Conservation (phyloP, 2,329 filamentous ascomycete genomes). For the Fonsecaea multimorphosa region DNA sequence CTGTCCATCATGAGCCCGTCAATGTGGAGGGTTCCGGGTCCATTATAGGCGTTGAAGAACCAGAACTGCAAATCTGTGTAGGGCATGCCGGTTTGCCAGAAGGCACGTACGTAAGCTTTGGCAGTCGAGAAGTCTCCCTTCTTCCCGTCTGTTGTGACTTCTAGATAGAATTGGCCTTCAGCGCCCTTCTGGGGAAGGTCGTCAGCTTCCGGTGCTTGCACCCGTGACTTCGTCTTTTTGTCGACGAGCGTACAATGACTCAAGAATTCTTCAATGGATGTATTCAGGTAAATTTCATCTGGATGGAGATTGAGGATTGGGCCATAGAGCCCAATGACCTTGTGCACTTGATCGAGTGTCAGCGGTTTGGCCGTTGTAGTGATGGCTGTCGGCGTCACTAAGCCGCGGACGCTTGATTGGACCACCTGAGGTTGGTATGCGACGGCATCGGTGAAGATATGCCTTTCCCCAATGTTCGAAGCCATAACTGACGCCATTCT, state of each 20-base stretch:
- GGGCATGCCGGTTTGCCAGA: conserved; percentile 27
- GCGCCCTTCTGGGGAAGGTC: conserved; percentile 19
- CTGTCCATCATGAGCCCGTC: conserved; percentile 26
- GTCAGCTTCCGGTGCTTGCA: conserved; percentile 2
- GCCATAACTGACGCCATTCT: not conserved
- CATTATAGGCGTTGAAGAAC: conserved; percentile 32
- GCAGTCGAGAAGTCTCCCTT: conserved; percentile 16
- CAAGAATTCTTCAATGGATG: conserved; percentile 27
- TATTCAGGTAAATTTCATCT: conserved; percentile 21
- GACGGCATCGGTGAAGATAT: conserved; percentile 18
- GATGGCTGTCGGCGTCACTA: conserved; percentile 21
- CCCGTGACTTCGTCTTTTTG: conserved; percentile 17
- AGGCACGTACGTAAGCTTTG: conserved; percentile 29
- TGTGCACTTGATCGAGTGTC: conserved; percentile 12
- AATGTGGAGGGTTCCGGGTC: conserved; percentile 24
- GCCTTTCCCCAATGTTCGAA: conserved; percentile 5
- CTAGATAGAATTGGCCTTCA: conserved; percentile 24
- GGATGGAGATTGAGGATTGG: conserved; percentile 26
- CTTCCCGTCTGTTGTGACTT: conserved; percentile 13
- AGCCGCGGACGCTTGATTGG: conserved; percentile 24
- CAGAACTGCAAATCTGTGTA: conserved; percentile 30
- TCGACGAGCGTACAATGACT: conserved; percentile 21
- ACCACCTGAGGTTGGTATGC: conserved; percentile 20
- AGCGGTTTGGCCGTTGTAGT: conserved; percentile 22
- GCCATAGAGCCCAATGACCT: conserved; percentile 20